A percentile compares a stretch with the other conserved stretches of the same genome.
Evolutionary conservation across 2,329 filamentous ascomycete genomes (phyloP).

Genomic region (Aspergillus sp.): DNA sequence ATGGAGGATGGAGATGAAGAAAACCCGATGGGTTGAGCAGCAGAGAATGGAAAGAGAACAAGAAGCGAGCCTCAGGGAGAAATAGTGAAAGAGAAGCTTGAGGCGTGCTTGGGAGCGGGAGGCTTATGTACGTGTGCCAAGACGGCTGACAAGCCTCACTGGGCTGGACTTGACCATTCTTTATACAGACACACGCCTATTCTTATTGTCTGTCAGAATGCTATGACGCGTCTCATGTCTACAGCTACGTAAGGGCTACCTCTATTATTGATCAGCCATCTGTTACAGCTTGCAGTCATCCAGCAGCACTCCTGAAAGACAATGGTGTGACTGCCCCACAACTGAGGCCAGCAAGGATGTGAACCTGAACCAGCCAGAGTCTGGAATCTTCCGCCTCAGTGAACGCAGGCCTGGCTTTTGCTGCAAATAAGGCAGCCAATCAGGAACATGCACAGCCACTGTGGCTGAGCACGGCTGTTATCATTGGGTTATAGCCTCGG

Average conservation of each 20-base stretch:
- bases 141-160: no score
- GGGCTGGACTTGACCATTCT: no score
- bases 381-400: not conserved
- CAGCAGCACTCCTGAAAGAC: not conserved
- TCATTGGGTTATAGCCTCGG: not conserved
- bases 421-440: constrained; percentile 1
- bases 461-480: not conserved
- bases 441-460: not conserved
- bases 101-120: not conserved
- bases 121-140: no score
- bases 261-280: no score
- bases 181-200: no score
- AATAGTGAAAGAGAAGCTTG: not conserved
- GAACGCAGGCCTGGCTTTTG: not conserved
- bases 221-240: no score
- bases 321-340: not conserved
- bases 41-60: constrained; percentile 7
- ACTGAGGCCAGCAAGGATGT: not conserved
- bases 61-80: constrained; percentile 13
- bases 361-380: not conserved
- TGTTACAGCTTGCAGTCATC: no score
- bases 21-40: not conserved
- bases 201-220: no score
- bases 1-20: not conserved
- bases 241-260: no score